Evolutionary conservation across 371 early-diverging fungal species (phyloP).

Genomic region (Apophysomyces trapeziformis): DNA sequence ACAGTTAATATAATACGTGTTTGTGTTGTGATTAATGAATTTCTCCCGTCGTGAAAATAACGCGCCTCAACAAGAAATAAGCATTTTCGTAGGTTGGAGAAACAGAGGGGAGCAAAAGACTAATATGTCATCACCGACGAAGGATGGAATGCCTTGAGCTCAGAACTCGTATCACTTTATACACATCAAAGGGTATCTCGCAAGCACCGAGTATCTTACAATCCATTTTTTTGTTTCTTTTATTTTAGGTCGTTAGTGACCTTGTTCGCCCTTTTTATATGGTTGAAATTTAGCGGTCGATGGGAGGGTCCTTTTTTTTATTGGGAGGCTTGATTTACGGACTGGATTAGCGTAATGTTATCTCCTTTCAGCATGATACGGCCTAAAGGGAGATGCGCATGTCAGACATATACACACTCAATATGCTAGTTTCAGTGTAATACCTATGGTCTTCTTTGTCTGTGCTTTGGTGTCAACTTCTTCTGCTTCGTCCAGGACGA

Average conservation of each 20-base stretch:
- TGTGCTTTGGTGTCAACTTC: slow-evolving; percentile 83
- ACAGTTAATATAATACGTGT: too few relatives aligned
- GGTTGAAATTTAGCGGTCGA: slow-evolving; percentile 1
- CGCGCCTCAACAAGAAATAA: too few relatives aligned
- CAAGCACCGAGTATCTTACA: too few relatives aligned
- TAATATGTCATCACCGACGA: too few relatives aligned
- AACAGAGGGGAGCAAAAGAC: too few relatives aligned
- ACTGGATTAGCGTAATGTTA: slow-evolving; percentile 79
- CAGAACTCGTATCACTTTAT: too few relatives aligned
- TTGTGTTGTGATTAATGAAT: too few relatives aligned
- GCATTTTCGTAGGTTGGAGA: too few relatives aligned
- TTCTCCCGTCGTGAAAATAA: too few relatives aligned
- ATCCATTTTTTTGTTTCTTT: neutral
- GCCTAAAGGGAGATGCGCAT: slow-evolving; percentile 50
- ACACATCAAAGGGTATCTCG: too few relatives aligned
- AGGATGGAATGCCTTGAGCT: too few relatives aligned
- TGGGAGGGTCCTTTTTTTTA: neutral
- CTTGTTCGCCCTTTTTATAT: neutral
- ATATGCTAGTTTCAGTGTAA: neutral
- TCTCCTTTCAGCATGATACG: slow-evolving; percentile 92
- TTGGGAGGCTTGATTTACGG: slow-evolving; percentile 22
- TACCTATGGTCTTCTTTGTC: slow-evolving; percentile 66
- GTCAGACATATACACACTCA: too few relatives aligned
- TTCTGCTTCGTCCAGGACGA: slow-evolving; percentile 89
- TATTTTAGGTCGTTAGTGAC: neutral